These are phyloP conservation scores for Filobasidium uniguttulatum DNA, from an alignment of 1,284 basidiomycete genomes.

Conservation along the genomic window DNA sequence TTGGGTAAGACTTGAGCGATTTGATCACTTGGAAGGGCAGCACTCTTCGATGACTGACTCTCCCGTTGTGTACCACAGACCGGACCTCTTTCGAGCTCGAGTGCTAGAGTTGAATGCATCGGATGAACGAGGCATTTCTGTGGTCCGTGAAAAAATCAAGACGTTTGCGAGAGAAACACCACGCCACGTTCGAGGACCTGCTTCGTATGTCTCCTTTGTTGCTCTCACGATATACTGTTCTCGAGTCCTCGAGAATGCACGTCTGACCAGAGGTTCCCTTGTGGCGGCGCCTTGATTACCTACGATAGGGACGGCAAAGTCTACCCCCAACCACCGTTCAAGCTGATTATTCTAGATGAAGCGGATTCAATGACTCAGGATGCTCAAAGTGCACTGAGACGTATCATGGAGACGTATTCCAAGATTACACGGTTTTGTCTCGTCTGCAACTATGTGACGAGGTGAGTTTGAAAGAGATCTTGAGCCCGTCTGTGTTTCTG, in stretches of 20 bases:
- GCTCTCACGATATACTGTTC: neutral
- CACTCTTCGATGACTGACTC: slow-evolving; percentile 7
- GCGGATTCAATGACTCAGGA: slow-evolving; percentile 99
- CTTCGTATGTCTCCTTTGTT: slow-evolving; percentile 33
- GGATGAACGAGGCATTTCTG: slow-evolving; percentile 91
- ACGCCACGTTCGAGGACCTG: slow-evolving; percentile 55
- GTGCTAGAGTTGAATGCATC: slow-evolving; percentile 99
- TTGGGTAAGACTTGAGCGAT: slow-evolving; percentile 50
- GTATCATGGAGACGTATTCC: slow-evolving; percentile 98
- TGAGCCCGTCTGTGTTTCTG: too few relatives aligned
- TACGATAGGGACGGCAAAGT: slow-evolving; percentile 51
- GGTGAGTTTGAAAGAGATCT: too few relatives aligned
- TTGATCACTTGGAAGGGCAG: neutral
- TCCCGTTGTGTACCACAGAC: slow-evolving; percentile 41
- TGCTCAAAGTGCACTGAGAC: slow-evolving; percentile 83
- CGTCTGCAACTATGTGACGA: slow-evolving; percentile 97
- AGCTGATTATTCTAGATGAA: slow-evolving; percentile 97
- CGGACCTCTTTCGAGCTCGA: slow-evolving; percentile 82
- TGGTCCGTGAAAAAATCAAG: slow-evolving; percentile 98
- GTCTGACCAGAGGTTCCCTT: neutral
- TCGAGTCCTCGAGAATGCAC: neutral
- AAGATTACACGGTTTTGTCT: slow-evolving; percentile 95
- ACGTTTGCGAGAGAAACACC: slow-evolving; percentile 93
- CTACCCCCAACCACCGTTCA: slow-evolving; percentile 95
- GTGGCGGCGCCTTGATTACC: neutral